A percentile compares a stretch with the other conserved stretches of the same genome.
Conservation (phyloP, 208 protist species). For the Phytomonas francai region DNA sequence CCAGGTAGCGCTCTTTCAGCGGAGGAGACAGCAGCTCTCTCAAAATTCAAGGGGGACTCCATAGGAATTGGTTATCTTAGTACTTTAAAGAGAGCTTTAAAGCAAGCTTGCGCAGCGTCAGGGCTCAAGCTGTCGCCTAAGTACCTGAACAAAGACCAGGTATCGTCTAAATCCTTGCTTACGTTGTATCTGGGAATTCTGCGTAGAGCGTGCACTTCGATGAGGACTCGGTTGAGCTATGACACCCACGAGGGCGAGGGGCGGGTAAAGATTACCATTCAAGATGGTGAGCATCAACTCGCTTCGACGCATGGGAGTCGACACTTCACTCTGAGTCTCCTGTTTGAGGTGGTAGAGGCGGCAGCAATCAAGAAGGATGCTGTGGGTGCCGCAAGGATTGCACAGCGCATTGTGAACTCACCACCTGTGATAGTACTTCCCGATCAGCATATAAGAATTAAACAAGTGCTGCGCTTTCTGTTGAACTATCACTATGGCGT, state of each 20-base stretch:
- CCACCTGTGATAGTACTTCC: constrained; percentile 52
- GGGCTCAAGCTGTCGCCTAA: background rate
- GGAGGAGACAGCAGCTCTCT: constrained; percentile 23
- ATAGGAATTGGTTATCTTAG: constrained; percentile 24
- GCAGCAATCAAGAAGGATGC: constrained; percentile 20
- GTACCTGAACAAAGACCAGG: background rate
- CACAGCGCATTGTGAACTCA: constrained; percentile 7
- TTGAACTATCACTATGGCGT: constrained; percentile 58
- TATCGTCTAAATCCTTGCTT: background rate
- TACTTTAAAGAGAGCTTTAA: constrained; percentile 28
- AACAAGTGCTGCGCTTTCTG: constrained; percentile 37
- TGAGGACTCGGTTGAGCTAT: background rate
- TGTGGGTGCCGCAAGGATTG: constrained; percentile 16
- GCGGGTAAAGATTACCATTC: background rate
- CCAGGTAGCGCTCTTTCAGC: constrained; percentile 4
- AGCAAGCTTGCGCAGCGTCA: constrained; percentile 34
- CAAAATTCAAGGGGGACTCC: constrained; percentile 47
- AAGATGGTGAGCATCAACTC: background rate
- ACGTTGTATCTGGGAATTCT: constrained; percentile 9
- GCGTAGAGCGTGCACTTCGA: constrained; percentile 6
- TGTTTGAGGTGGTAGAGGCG: constrained; percentile 21
- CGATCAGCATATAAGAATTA: constrained; percentile 24
- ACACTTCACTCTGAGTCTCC: constrained; percentile 14
- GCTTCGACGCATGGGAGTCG: background rate
- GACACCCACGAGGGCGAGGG: background rate